Percentiles rank a stretch among this genome's conserved stretches.
phyloP scores from a whole-genome alignment of 1,139 yeast genomes.

The Diutina neorugosa region DNA sequence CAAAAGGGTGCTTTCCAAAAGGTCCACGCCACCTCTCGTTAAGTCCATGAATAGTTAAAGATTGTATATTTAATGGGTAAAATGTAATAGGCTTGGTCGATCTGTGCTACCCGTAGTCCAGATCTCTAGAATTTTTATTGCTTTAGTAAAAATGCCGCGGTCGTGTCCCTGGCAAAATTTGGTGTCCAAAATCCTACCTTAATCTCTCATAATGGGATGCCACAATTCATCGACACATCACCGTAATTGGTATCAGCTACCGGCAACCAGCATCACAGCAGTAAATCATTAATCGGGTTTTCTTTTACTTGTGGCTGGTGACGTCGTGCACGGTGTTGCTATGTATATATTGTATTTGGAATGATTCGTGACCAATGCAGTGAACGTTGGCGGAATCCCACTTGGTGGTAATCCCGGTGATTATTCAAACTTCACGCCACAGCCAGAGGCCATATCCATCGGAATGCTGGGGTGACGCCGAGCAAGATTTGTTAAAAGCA shows the following conservation, averaged over 20 bases:
- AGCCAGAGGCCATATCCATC: not conserved
- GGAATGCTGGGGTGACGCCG: not conserved
- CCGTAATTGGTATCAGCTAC: no score
- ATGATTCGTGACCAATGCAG: not conserved
- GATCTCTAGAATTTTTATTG: no score
- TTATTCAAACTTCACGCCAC: not conserved
- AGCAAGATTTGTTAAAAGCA: not conserved
- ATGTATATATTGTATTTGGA: no score
- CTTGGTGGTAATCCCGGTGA: not conserved
- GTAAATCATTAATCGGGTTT: not conserved
- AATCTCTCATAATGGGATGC: no score
- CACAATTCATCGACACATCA: no score
- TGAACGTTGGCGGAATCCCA: not conserved
- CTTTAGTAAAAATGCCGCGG: no score
- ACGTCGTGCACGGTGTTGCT: not conserved
- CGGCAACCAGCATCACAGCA: no score
- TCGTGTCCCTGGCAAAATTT: no score
- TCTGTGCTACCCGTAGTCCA: not conserved
- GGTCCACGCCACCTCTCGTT: slow-evolving; percentile 95
- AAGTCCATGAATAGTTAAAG: slow-evolving; percentile 18
- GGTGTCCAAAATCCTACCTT: no score
- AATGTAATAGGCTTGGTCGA: slow-evolving; percentile 1
- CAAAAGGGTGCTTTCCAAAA: slow-evolving; percentile 94
- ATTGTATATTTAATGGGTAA: slow-evolving; percentile 4
- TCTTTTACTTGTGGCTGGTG: not conserved